A percentile compares a stretch with the other conserved stretches of the same genome.
Conservation (phyloP, 2,329 filamentous ascomycete genomes). For the Septoria petroselini region DNA sequence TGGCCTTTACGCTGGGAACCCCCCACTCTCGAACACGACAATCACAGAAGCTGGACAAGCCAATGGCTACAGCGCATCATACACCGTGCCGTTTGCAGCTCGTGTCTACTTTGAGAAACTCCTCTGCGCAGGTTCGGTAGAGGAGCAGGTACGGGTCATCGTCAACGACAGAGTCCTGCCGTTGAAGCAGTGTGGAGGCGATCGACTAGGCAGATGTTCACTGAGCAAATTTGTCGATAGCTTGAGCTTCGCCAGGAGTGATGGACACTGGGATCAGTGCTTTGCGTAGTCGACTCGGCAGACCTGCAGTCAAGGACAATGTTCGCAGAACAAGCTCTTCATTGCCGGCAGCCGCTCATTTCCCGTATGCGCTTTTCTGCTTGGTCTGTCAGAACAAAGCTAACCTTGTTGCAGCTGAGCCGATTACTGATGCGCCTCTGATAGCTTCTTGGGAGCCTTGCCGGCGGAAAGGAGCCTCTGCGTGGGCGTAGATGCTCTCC, state of each 20-base stretch:
- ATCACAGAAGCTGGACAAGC: constrained; percentile 53
- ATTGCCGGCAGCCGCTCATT: no score
- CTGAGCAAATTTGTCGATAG: constrained; percentile 69
- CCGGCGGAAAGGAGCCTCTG: constrained; percentile 5
- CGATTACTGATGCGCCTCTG: not conserved
- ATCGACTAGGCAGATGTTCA: constrained; percentile 67
- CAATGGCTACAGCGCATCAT: constrained; percentile 70
- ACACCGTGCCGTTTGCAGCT: constrained; percentile 77
- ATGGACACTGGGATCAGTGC: constrained; percentile 72
- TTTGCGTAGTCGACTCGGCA: constrained; percentile 18
- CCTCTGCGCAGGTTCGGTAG: constrained; percentile 56
- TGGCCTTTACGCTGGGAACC: constrained; percentile 69
- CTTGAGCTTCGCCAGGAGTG: constrained; percentile 67
- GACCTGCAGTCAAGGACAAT: not conserved
- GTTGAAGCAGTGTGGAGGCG: constrained; percentile 66
- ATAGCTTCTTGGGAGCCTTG: not conserved
- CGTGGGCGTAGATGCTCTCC: not conserved
- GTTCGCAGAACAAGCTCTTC: not conserved
- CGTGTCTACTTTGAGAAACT: constrained; percentile 88
- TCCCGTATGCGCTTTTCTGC: no score
- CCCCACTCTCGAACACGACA: constrained; percentile 45
- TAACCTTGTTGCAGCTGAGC: no score
- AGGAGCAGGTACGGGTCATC: constrained; percentile 74
- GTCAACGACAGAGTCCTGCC: constrained; percentile 80
- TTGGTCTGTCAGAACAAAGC: no score